Base-by-base conservation (phyloP, 1,139 yeast species). In the Geotrichum klebahnii region DNA sequence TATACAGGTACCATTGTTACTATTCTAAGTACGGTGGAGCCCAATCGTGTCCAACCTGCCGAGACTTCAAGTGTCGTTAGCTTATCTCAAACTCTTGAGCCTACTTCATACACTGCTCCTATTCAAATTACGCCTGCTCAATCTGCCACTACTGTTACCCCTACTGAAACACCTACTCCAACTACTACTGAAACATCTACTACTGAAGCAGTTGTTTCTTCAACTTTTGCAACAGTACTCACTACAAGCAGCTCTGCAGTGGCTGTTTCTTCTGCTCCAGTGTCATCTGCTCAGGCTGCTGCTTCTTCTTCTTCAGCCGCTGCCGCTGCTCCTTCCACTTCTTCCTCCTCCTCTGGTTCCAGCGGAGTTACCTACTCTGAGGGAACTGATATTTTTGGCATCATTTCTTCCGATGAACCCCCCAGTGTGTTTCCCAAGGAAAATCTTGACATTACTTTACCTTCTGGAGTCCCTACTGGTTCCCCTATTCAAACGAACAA, bases 401-500 rank as follows among this genome's bases (percentile, higher is more conserved):
- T 76, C 1, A 70, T 83, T 53, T 74, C 75, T 33, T 77, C 77
- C 1, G 64, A 62, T 17, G 71, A 69, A 5, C 86, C 87, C 24
- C 71, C 73, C 12, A 57, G 71, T 0, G 70, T 78, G 37, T 81
- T 83, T 67, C 57, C 73, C 6, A 68, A 76, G 54, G 67, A 72
- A 44, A 70, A 65, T 19, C 70, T 79, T 51, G 79, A 80, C 9
- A 66, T 80, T 53, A 57, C 61, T 0, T 64, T 80, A 46, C 80
- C 82, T 26, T 58, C 58, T 2, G 79, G 80, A 39, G 80, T 78
- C 38, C 71, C 73, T 53, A 69, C 73, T 22, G 44, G 43, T 41
- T 39, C 37, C n/a, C 87, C 95, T 6, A 74, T 81, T 43, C 80
- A 80, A 57, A 88, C 97, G 20, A 89, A 89, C 70, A 87, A 88